Conservation (phyloP, 441 rosid genomes). For the Jatropha multifida region DNA sequence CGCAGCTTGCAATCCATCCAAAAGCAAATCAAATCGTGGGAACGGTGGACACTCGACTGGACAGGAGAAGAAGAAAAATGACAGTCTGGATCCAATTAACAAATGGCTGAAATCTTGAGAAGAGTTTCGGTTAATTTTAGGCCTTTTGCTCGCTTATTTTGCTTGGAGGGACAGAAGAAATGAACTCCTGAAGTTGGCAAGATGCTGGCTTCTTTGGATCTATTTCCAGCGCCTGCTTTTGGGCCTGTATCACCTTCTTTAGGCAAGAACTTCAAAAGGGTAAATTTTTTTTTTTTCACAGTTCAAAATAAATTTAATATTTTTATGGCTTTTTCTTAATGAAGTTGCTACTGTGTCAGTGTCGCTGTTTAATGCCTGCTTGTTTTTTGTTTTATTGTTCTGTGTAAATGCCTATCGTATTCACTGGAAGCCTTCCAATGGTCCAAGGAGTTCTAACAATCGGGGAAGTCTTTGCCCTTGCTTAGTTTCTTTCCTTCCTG, state of each 20-base stretch:
- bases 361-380: not conserved
- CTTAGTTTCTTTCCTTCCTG: no score
- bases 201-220: slow-evolving; percentile 33
- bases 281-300: slow-evolving; percentile 6
- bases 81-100: slow-evolving; percentile 15
- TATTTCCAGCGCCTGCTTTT: slow-evolving; percentile 17
- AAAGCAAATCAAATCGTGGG: slow-evolving; percentile 9
- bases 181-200: not conserved
- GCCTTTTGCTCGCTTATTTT: not conserved
- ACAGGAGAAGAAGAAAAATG: not conserved
- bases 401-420: not conserved
- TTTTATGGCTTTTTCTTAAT: not conserved
- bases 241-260: slow-evolving; percentile 20
- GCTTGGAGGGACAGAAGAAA: slow-evolving; percentile 18
- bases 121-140: not conserved
- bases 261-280: slow-evolving; percentile 25
- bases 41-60: not conserved
- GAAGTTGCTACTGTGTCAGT: not conserved
- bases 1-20: slow-evolving; percentile 13
- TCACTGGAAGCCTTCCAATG: not conserved
- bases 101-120: slow-evolving; percentile 22
- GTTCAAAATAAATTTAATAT: not conserved
- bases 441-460: no score
- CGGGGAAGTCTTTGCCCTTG: no score
- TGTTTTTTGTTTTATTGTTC: slow-evolving; percentile 3